These are phyloP conservation scores for Bipolaris victoriae DNA, from an alignment of 2,329 filamentous ascomycete species.

Conservation along the genomic window DNA sequence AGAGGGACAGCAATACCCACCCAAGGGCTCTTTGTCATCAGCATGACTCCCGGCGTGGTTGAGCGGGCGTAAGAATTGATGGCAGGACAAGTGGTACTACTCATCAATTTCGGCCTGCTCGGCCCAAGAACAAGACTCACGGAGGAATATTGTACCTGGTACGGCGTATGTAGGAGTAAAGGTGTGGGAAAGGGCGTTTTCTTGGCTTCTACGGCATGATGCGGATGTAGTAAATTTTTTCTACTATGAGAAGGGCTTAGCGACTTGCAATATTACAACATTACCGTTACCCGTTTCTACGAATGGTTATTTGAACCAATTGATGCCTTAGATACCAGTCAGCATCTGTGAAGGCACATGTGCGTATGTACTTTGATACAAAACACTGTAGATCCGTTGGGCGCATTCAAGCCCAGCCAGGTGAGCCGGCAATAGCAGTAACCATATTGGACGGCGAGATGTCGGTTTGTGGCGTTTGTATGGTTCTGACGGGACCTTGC, in stretches of 20 bases:
- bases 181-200: neutral
- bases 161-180: neutral
- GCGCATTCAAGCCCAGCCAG: too few species aligned
- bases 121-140: neutral
- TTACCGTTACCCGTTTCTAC: too few species aligned
- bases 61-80: neutral
- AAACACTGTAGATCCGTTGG: too few species aligned
- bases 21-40: conserved; percentile 57
- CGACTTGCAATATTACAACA: conserved; percentile 3
- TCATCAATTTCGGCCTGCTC: neutral
- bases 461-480: neutral
- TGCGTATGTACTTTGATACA: neutral
- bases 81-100: neutral
- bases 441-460: conserved; percentile 6
- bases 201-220: neutral
- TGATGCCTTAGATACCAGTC: neutral
- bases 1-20: conserved; percentile 68
- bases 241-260: conserved; percentile 3
- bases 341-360: too few species aligned
- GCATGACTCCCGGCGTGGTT: conserved; percentile 34
- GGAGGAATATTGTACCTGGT: neutral
- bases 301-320: neutral
- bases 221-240: neutral
- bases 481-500: conserved; percentile 17
- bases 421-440: neutral